A percentile compares a stretch with the other conserved stretches of the same genome.
Conservation (phyloP, 768 basidiomycete genomes). For the Leccinum olivaceopallidum region DNA sequence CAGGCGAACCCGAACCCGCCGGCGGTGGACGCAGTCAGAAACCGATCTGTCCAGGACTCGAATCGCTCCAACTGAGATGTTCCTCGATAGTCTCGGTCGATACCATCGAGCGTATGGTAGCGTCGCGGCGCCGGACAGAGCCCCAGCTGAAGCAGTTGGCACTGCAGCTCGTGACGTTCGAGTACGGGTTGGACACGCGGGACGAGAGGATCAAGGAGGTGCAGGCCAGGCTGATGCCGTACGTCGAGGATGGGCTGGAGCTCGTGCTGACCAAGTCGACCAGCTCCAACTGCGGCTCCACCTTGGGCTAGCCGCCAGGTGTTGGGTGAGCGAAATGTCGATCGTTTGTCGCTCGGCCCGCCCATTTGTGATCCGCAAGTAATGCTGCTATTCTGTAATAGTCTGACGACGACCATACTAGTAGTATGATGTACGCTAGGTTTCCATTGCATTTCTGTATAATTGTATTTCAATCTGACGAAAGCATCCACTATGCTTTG, state of each 20-base stretch:
- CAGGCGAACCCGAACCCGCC: not conserved
- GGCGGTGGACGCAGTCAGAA: not conserved
- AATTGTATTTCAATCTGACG: too few relatives aligned
- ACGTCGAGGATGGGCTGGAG: conserved; percentile 26
- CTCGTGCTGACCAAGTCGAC: conserved; percentile 27
- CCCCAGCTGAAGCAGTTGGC: conserved; percentile 20
- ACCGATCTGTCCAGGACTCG: conserved; percentile 25
- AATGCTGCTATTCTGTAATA: too few relatives aligned
- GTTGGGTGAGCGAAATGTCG: too few relatives aligned
- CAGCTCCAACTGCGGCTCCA: not conserved
- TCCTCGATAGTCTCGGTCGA: conserved; percentile 26
- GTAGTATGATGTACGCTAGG: too few relatives aligned
- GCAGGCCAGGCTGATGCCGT: conserved; percentile 9
- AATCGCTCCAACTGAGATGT: conserved; percentile 26
- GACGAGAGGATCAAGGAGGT: conserved; percentile 29
- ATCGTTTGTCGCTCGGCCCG: too few relatives aligned
- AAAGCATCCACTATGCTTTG: too few relatives aligned
- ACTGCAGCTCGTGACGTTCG: conserved; percentile 29
- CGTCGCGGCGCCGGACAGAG: conserved; percentile 21
- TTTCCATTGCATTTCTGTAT: too few relatives aligned
- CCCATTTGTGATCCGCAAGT: too few relatives aligned
- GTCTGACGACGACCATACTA: too few relatives aligned
- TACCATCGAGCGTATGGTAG: conserved; percentile 24
- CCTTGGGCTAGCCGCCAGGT: not conserved
- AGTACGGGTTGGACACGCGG: conserved; percentile 31